Percentiles rank a stretch among this genome's conserved stretches.
Conservation (phyloP, 768 basidiomycete genomes). For the Kwoniella bestiolae region DNA sequence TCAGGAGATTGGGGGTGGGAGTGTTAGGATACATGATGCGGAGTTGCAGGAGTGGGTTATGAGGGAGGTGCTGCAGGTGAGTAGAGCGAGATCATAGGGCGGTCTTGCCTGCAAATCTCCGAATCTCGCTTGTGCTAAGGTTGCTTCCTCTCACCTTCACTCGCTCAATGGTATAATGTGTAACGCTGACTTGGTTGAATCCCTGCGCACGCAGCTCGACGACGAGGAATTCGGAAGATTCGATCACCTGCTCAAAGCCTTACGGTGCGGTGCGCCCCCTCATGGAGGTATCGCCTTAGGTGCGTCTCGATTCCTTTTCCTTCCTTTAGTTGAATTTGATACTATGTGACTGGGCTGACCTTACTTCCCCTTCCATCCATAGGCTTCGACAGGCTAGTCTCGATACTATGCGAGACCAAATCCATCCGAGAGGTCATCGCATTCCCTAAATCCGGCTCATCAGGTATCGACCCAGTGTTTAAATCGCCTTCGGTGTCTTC, state of each 20-base stretch:
- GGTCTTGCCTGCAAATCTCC: too few relatives aligned
- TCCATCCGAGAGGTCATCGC: conserved; percentile 96
- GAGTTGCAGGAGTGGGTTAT: conserved; percentile 84
- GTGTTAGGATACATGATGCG: conserved; percentile 88
- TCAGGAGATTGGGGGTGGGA: conserved; percentile 90
- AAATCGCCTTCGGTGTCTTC: conserved; percentile 71
- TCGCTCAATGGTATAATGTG: background rate
- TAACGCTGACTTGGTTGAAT: background rate
- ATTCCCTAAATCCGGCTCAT: conserved; percentile 81
- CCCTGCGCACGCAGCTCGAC: conserved; percentile 64
- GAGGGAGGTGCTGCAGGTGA: conserved; percentile 73
- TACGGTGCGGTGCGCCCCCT: conserved; percentile 88
- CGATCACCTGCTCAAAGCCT: conserved; percentile 80
- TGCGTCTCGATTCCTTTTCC: conserved; percentile 57
- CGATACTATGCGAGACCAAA: conserved; percentile 81
- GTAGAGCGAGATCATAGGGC: conserved; percentile 25
- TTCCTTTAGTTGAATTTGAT: background rate
- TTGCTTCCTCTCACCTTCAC: background rate
- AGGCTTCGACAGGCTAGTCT: conserved; percentile 93
- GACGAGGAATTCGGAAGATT: conserved; percentile 76
- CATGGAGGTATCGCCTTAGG: conserved; percentile 94
- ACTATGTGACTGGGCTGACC: too few relatives aligned
- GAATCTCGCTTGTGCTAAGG: too few relatives aligned
- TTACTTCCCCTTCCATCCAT: conserved; percentile 39
- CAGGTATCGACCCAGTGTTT: conserved; percentile 83